Evolutionary conservation across 2,329 filamentous ascomycete species (phyloP), one percentile per base, ranked within the genome.

Genomic region (Arthrobotrys entomopaga): DNA sequence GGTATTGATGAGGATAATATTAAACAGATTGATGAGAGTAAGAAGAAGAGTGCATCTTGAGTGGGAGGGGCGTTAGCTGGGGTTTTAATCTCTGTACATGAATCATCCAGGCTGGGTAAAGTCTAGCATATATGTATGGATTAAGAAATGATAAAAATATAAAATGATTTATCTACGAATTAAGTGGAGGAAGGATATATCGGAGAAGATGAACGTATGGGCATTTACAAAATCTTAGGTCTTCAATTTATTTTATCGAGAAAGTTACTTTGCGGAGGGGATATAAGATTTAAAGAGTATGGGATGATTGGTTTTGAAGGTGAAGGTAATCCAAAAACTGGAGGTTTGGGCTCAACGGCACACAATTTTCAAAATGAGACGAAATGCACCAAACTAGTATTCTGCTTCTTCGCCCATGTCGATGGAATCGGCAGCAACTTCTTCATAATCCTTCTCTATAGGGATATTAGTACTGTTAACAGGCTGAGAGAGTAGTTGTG

Each of bases 1-100:
- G 88, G 93, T 77, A 91, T 99, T 78, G 94, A 94, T 1, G 92
- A 96, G 84, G 92, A 96, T 80, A 97, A 99, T 83, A 90, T 98
- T 78, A 94, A 98, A 83, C 84, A 93, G 80, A 87, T 98, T 49
- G 94, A 98, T 82, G 94, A 97, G 81, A 97, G 97, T 88, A 93
- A 92, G 85, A 95, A 95, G 87, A 96, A 96, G 84, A 88, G 79
- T 72, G 80, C 26, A 7, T 34, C 46, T 19, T 69, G 65, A 69
- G n/a, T 1, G 1, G 22, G 19, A 4, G 42, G 13, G 16, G 13
- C 7, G 6, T 46, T 6, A 6, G 2, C 15, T 13, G 13, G 7
- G 42, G 7, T 46, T n/a, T 46, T 40, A 40, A 1, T 46, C 16
- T 46, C 42, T 50, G 46, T 50, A 24, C 19, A 50, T 24, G n/a